A percentile compares a stretch with the other conserved stretches of the same genome.
Evolutionary conservation across 2,329 filamentous ascomycete genomes (phyloP).

Genomic region (Fusarium tricinctum): DNA sequence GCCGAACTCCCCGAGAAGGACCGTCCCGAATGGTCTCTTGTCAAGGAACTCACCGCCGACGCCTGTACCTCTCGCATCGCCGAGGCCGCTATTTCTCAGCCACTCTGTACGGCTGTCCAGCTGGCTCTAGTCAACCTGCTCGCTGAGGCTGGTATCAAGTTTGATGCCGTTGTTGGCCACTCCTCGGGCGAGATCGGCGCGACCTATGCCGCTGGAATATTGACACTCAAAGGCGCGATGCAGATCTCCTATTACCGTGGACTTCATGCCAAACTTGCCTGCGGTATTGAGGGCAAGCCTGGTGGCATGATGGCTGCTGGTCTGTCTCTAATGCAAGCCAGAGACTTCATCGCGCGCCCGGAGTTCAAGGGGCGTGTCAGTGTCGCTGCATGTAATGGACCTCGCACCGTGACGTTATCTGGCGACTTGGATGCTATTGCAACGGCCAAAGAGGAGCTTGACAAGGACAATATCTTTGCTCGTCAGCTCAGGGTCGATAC

Average conservation of each 20-base stretch:
- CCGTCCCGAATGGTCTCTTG: neutral
- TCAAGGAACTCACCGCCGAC: neutral
- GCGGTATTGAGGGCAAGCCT: neutral
- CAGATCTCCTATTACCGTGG: conserved; percentile 48
- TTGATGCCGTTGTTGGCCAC: conserved; percentile 58
- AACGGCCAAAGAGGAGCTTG: neutral
- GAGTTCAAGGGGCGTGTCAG: neutral
- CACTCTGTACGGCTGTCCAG: conserved; percentile 15
- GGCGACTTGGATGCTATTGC: neutral
- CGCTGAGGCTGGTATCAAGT: conserved; percentile 45
- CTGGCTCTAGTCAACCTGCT: neutral
- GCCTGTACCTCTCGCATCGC: neutral
- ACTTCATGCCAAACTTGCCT: conserved; percentile 9
- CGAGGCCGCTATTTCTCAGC: conserved; percentile 11
- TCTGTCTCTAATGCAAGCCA: neutral
- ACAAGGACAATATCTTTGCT: neutral
- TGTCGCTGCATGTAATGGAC: neutral
- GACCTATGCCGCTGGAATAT: conserved; percentile 8
- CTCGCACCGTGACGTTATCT: neutral
- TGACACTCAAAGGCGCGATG: conserved; percentile 41
- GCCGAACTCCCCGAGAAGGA: neutral
- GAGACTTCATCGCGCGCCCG: neutral
- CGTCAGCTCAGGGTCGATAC: conserved; percentile 12
- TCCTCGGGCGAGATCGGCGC: conserved; percentile 48
- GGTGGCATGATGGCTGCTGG: conserved; percentile 17